These are phyloP conservation scores for Bruguiera hainesii DNA, from an alignment of 441 rosid genomes.

Conservation along the genomic window DNA sequence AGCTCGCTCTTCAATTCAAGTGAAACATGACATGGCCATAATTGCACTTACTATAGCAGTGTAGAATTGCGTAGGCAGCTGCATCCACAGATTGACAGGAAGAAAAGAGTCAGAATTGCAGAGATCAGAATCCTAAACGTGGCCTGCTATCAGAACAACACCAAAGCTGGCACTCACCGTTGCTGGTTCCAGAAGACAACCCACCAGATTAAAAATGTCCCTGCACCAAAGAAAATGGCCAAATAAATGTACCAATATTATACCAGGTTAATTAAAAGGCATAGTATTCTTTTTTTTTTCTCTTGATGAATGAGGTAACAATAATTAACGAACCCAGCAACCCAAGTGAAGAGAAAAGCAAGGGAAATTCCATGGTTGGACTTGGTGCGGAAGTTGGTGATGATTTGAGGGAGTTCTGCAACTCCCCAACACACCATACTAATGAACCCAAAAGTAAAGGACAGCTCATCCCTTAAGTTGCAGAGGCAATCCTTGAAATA, in stretches of 20 bases:
- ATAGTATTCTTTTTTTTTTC: constrained; percentile 5
- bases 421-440: constrained; percentile 86
- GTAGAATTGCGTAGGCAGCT: constrained; percentile 90
- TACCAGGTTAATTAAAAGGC: no score
- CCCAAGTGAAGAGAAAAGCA: constrained; percentile 86
- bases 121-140: not conserved
- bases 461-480: constrained; percentile 58
- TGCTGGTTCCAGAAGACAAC: constrained; percentile 87
- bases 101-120: not conserved
- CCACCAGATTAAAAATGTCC: constrained; percentile 72
- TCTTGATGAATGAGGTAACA: constrained; percentile 1
- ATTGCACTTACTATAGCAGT: constrained; percentile 64
- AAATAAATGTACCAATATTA: not conserved
- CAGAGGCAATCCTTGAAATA: constrained; percentile 86
- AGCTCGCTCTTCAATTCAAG: not conserved
- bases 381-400: constrained; percentile 84
- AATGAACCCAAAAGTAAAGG: constrained; percentile 60
- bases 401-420: constrained; percentile 91
- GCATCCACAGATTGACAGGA: constrained; percentile 31
- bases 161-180: constrained; percentile 52
- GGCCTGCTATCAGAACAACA: not conserved
- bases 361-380: constrained; percentile 96
- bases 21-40: not conserved
- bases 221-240: constrained; percentile 39
- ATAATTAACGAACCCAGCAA: constrained; percentile 51